A percentile compares a stretch with the other conserved stretches of the same genome.
phyloP scores from a whole-genome alignment of 176 grass and related monocot species.

The Thinopyrum elongatum region DNA sequence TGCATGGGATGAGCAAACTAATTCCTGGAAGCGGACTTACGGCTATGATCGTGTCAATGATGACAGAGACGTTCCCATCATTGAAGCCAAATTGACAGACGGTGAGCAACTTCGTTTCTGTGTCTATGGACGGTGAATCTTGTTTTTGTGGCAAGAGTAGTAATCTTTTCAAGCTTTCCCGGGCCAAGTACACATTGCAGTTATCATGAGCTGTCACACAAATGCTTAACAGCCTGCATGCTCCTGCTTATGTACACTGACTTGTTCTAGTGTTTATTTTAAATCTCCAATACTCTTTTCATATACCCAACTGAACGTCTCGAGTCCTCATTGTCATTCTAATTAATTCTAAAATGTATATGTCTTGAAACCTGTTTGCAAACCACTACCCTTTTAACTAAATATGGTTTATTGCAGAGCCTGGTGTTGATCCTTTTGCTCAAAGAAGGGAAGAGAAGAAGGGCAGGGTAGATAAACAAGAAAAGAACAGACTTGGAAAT shows the following conservation, averaged over 20 bases:
- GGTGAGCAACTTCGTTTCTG: slow-evolving; percentile 38
- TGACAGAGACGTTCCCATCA: slow-evolving; percentile 81
- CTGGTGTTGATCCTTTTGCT: slow-evolving; percentile 83
- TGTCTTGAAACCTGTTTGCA: neutral
- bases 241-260: neutral
- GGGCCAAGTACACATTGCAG: neutral
- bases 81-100: slow-evolving; percentile 75
- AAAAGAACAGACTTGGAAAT: slow-evolving; percentile 81
- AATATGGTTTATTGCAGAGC: slow-evolving; percentile 45
- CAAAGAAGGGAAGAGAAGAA: slow-evolving; percentile 88
- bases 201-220: neutral
- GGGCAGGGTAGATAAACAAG: slow-evolving; percentile 79
- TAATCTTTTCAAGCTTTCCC: neutral
- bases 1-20: slow-evolving; percentile 77
- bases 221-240: neutral
- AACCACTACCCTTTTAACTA: neutral
- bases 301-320: neutral
- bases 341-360: neutral
- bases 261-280: neutral
- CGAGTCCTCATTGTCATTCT: too few relatives aligned
- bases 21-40: slow-evolving; percentile 78
- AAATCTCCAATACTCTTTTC: neutral
- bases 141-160: neutral
- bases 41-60: slow-evolving; percentile 97
- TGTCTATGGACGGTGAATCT: neutral